A percentile compares a stretch with the other conserved stretches of the same genome.
phyloP scores from a whole-genome alignment of 257 asterid genomes.

The Coffea eugenioides region DNA sequence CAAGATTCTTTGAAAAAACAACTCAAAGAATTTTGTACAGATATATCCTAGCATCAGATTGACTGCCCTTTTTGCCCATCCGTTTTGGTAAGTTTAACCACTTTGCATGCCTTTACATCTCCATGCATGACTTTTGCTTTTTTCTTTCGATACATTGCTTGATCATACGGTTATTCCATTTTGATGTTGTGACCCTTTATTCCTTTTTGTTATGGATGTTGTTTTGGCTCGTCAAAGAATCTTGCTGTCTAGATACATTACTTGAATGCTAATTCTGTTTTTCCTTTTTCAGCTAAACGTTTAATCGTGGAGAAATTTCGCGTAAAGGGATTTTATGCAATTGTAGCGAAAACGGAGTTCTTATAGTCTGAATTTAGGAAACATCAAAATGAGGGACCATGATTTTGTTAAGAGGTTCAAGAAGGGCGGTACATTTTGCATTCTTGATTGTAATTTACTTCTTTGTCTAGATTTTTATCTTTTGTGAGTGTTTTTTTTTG shows the following conservation, averaged over 20 bases:
- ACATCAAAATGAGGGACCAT: constrained; percentile 56
- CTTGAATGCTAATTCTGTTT: constrained; percentile 14
- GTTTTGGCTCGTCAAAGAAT: constrained; percentile 23
- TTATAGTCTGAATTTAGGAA: constrained; percentile 28
- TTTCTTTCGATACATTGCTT: constrained; percentile 33
- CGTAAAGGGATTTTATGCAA: constrained; percentile 34
- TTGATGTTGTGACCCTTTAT: constrained; percentile 10
- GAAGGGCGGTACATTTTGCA: constrained; percentile 22
- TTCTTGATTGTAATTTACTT: constrained; percentile 27
- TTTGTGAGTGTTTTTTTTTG: not conserved
- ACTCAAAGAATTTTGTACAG: constrained; percentile 3
- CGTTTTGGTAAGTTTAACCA: constrained; percentile 38
- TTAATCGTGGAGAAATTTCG: constrained; percentile 39
- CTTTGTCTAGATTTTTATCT: constrained; percentile 25
- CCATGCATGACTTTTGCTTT: constrained; percentile 16
- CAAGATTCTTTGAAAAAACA: not conserved
- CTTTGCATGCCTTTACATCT: constrained; percentile 25
- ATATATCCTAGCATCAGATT: constrained; percentile 7
- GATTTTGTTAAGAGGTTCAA: constrained; percentile 23
- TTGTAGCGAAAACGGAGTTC: constrained; percentile 42
- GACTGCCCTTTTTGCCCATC: constrained; percentile 36
- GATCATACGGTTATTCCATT: constrained; percentile 36
- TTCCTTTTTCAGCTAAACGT: constrained; percentile 36
- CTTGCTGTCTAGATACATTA: constrained; percentile 17
- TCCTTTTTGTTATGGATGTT: constrained; percentile 5